These are phyloP conservation scores for Polytrichum formosum DNA, from an alignment of 225 moss, liverwort and hornwort genomes.

Conservation along the genomic window DNA sequence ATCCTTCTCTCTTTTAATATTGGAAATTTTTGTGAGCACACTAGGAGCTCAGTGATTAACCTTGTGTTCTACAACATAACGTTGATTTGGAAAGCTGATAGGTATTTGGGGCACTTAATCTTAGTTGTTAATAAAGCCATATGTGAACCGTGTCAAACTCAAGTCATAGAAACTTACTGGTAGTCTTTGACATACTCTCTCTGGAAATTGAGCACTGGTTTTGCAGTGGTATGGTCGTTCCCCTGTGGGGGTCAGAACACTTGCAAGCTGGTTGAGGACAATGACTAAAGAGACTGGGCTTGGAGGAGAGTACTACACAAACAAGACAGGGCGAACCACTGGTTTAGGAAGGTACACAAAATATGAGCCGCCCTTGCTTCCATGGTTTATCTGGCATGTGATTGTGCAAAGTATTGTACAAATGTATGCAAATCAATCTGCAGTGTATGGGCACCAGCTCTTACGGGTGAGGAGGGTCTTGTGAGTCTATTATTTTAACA, in stretches of 20 bases:
- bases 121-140: too few species aligned
- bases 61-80: too few species aligned
- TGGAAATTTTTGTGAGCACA: background rate
- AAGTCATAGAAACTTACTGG: background rate
- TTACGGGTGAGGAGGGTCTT: slow-evolving; percentile 2
- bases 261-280: slow-evolving; percentile 69
- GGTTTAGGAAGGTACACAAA: slow-evolving; percentile 53
- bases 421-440: too few species aligned
- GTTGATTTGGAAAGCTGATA: background rate
- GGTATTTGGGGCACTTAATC: background rate
- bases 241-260: slow-evolving; percentile 61
- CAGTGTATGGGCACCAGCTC: too few species aligned
- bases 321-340: slow-evolving; percentile 64
- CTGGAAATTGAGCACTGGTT: slow-evolving; percentile 9
- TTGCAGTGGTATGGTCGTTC: slow-evolving; percentile 64
- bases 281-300: slow-evolving; percentile 69
- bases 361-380: too few species aligned
- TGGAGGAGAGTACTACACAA: slow-evolving; percentile 67
- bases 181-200: slow-evolving; percentile 12
- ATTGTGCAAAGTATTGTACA: too few species aligned
- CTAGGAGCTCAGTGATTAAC: background rate
- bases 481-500: slow-evolving; percentile 1
- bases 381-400: too few species aligned
- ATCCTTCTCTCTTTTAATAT: background rate
- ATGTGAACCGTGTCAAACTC: too few species aligned